Evolutionary conservation across 768 basidiomycete genomes (phyloP), one percentile per base, ranked within the genome.

Genomic region (Lactifluus echinatus): DNA sequence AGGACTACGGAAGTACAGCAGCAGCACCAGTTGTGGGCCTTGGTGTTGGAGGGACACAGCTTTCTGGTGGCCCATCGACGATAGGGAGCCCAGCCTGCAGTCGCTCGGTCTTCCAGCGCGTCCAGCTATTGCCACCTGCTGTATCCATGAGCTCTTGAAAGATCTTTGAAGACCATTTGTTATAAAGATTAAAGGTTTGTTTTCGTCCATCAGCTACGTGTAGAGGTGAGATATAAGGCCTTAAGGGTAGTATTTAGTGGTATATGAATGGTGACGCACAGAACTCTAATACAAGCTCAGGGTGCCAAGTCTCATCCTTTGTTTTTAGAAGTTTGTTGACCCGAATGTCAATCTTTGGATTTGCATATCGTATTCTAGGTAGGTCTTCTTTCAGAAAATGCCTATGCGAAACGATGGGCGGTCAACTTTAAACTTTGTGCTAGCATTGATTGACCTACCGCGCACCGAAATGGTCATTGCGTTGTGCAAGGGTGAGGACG

Each of bases 341-440:
- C 31, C 77, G 70, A 34, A 92, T 82, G 29, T 78, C 73, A 24
- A 91, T 64, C 8, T 74, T 67, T 0, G 89, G 88, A 64, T 92
- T 91, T 1, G 81, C 84, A 68, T 80, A 89, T 11, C 81, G 84
- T 74, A 92, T 86, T 29, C 86, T 76, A 1, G 86, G 87, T 0
- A 92, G 71, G n/a, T 87, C 77, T 39, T 91, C 82, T 66, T 86
- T 87, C 37, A 86, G 76, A 61, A 92, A 91, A 73, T 89, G 83
- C 44, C 89, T 89, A 56, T 10, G 26, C 6, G 10, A 23, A 36
- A 37, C 28, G 49, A 51, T 43, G n/a, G n/a, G n/a, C 19, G 42
- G 24, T 45, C 51, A 55, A 24, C 46, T 8, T 23, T 29, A 19
- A 17, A 14, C 11, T 21, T 23, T 8, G 19, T 23, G 19, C 33